These are phyloP conservation scores for Neurospora africana DNA, from an alignment of 495 filamentous ascomycete species.

Conservation along the genomic window DNA sequence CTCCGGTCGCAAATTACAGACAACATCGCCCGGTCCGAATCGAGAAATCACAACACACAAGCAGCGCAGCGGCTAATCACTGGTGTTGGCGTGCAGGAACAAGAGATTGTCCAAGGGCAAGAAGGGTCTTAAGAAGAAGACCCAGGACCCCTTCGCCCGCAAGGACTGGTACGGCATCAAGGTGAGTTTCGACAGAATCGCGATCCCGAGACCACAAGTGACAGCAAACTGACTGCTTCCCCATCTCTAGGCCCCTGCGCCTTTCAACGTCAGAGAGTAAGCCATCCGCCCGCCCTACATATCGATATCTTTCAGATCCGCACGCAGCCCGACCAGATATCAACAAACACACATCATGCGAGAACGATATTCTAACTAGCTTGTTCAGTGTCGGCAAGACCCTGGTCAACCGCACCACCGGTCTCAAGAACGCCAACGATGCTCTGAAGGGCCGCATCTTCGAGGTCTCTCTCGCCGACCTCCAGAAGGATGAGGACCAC, in stretches of 20 bases:
- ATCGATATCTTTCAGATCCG: neutral
- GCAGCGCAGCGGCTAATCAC: slow-evolving; percentile 33
- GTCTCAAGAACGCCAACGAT: slow-evolving; percentile 99
- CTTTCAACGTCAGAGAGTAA: slow-evolving; percentile 95
- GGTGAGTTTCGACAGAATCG: slow-evolving; percentile 38
- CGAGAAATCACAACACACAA: slow-evolving; percentile 1
- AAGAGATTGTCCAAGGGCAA: slow-evolving; percentile 99
- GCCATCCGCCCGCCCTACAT: slow-evolving; percentile 23
- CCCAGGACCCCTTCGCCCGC: slow-evolving; percentile 89
- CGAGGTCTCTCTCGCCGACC: slow-evolving; percentile 96
- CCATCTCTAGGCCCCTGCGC: slow-evolving; percentile 68
- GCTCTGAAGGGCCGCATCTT: slow-evolving; percentile 96
- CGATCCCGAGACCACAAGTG: neutral
- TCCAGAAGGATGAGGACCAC: slow-evolving; percentile 99
- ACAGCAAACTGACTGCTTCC: slow-evolving; percentile 11
- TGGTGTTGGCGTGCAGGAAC: slow-evolving; percentile 58
- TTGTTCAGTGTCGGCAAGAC: slow-evolving; percentile 86
- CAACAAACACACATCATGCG: slow-evolving; percentile 1
- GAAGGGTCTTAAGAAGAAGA: slow-evolving; percentile 99
- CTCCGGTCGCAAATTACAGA: slow-evolving; percentile 4
- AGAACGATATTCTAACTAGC: slow-evolving; percentile 22
- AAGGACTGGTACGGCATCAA: slow-evolving; percentile 99
- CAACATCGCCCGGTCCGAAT: slow-evolving; percentile 1
- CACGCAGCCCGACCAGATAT: neutral
- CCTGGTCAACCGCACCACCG: slow-evolving; percentile 95